A percentile compares a stretch with the other conserved stretches of the same genome.
Evolutionary conservation across 106 monocot genomes (phyloP).

Genomic region (Cymbidium sinense): DNA sequence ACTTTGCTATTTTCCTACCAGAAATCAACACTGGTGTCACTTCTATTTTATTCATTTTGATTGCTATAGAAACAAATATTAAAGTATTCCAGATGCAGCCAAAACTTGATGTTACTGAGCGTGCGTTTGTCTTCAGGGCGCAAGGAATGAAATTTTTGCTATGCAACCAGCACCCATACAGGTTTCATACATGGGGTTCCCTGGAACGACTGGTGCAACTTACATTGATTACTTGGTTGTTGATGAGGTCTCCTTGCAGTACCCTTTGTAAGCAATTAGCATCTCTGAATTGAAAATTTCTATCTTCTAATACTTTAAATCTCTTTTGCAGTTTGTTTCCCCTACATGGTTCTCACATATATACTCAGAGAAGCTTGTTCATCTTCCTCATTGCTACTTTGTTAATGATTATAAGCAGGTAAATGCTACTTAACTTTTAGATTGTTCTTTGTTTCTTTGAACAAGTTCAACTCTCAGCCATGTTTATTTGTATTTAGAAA

Average conservation of each 20-base stretch:
- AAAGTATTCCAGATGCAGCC: background rate
- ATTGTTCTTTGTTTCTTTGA: background rate
- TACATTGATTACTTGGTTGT: conserved; percentile 93
- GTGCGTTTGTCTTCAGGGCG: conserved; percentile 43
- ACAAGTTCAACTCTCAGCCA: background rate
- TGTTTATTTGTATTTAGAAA: conserved; percentile 41
- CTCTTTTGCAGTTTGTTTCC: conserved; percentile 79
- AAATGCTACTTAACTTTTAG: background rate
- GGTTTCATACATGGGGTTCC: conserved; percentile 99
- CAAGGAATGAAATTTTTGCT: conserved; percentile 95
- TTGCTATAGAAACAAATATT: background rate
- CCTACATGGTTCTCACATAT: conserved; percentile 73
- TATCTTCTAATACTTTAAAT: conserved; percentile 1
- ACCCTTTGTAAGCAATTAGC: background rate
- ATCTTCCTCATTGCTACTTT: conserved; percentile 95
- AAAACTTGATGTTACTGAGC: background rate
- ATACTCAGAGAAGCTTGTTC: conserved; percentile 96
- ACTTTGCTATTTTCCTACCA: background rate
- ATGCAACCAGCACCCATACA: conserved; percentile 94
- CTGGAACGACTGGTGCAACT: conserved; percentile 87
- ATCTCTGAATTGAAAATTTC: background rate
- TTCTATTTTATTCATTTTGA: background rate
- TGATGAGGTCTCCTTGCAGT: conserved; percentile 53
- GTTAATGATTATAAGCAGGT: conserved; percentile 99
- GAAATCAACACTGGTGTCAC: background rate